Base-by-base conservation (phyloP, 2,329 filamentous ascomycete species). In the Aspergillus quadricinctus region DNA sequence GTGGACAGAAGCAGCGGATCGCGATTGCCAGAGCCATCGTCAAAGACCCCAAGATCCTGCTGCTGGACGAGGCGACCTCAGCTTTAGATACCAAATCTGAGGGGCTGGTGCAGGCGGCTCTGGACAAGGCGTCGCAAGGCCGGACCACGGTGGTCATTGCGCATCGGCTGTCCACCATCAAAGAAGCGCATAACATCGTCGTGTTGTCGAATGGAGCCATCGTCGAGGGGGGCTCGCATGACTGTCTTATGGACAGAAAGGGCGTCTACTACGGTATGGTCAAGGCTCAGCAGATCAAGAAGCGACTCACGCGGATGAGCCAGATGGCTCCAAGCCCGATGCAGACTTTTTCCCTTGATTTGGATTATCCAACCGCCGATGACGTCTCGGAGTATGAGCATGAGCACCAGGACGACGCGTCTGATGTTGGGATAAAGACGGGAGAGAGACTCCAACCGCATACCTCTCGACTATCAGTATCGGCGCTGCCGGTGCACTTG, bases 111-210 rank as follows among this genome's bases (percentile, higher is more conserved):
- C 92, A 96, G 72, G 89, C 89, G 29, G 92, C 92, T 11, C 80
- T 97, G 3, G 91, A 96, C 66, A 87, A 84, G 48, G 92, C 92
- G n/a, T 82, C 90, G 1, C 81, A 87, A 59, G 92, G 91, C 21
- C 83, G 92, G 52, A 97, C 92, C 0, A 96, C 92, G 2, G 94
- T 96, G 64, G 88, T 90, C 6, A 95, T 96, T 69, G 92, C 91
- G 29, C 91, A 96, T 75, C 85, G 90, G 64, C 81, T 96, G 7
- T 92, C 89, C 0, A 96, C 91, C 7, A 92, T 96, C 75, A 88
- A 84, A 72, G 86, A 91, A 61, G 91, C 91, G 0, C 88, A 96
- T 71, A 94, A 94, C 65, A 96, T 96, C 63, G 87, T 96, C 4
- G 92, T 96, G 57, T 92, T 96, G 89, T 80, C 83, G 1, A 75